Evolutionary conservation across 768 basidiomycete species (phyloP).

Genomic region (Lenzites betulinus): DNA sequence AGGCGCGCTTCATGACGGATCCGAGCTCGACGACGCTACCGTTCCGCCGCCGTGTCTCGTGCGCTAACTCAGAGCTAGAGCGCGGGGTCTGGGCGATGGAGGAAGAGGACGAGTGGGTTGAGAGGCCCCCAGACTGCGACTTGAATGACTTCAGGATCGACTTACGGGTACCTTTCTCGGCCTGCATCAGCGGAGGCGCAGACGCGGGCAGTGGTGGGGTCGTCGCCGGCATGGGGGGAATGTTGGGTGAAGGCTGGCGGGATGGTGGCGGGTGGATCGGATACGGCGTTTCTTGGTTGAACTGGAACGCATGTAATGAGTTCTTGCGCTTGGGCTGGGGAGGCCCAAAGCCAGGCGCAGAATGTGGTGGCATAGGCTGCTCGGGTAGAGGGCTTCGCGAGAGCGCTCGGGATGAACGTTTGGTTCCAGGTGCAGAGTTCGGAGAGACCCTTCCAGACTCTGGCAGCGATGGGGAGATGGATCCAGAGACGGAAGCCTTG

Average conservation of each 20-base stretch:
- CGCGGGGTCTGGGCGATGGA: constrained; percentile 33
- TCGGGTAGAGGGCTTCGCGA: constrained; percentile 20
- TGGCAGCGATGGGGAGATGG: constrained; percentile 12
- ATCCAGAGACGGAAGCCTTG: constrained; percentile 30
- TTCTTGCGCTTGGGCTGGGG: constrained; percentile 36
- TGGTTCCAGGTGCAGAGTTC: constrained; percentile 15
- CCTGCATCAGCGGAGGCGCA: constrained; percentile 32
- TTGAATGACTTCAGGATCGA: constrained; percentile 74
- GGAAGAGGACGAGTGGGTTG: constrained; percentile 23
- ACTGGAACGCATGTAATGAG: constrained; percentile 52
- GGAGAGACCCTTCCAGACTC: constrained; percentile 31
- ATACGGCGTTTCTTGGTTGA: constrained; percentile 77
- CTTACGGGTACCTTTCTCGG: constrained; percentile 55
- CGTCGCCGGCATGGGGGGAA: constrained; percentile 26
- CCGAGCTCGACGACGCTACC: constrained; percentile 47
- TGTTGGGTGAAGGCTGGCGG: constrained; percentile 21
- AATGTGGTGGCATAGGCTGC: constrained; percentile 21
- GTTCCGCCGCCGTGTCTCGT: constrained; percentile 42
- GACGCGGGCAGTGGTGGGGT: constrained; percentile 23
- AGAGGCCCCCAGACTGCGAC: constrained; percentile 40
- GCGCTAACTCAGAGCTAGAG: constrained; percentile 38
- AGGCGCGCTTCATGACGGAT: constrained; percentile 34
- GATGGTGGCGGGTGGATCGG: constrained; percentile 40
- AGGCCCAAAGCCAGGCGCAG: constrained; percentile 37
- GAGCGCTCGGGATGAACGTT: constrained; percentile 18